Base-by-base conservation (phyloP, 1,139 yeast species). In the Kodamaea suecica region DNA sequence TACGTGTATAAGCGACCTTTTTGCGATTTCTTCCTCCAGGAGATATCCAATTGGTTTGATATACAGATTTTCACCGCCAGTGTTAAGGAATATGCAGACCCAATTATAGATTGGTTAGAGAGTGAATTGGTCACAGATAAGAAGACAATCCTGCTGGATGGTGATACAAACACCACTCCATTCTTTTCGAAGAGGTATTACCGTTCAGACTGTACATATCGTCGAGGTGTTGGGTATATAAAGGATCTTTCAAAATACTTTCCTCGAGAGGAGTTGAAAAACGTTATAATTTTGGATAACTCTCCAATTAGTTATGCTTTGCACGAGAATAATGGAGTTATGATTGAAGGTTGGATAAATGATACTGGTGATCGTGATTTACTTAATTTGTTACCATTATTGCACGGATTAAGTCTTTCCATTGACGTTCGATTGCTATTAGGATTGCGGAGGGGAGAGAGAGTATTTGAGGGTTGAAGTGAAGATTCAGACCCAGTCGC, bases 331-430 rank as follows among this genome's bases (percentile, higher is more conserved):
- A 92, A 92, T 54, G 98, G 96, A 1, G 80, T 92, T 24, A 80
- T 84, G 63, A 87, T 92, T 14, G 97, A 90, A 59, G 97, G 98
- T 29, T 92, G 98, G 98, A 87, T 92, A 43, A 87, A 86, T 52
- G 98, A 92, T 59, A 95, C 95, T 14, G 77, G 82, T 30, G 98
- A 92, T 55, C 71, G 81, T 17, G 95, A 87, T 50, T 65, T 92
- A 39, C 63, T 92, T 55, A 80, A 86, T 49, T 62, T 92, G 35
- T 60, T 92, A 33, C 97, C 98, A 2, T 64, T 92, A 55, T 66
- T 92, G 36, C 79, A 84, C 49, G 84, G 95, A 23, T 62, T 92
- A 49, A 72, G 95, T 40, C 75, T 78, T 44, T 78, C 92, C 23
- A 80, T 87, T 5, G 98, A 92, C 59, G 97, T 92, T n/a, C 67